Evolutionary conservation across 2,329 filamentous ascomycete species (phyloP).

Genomic region (Aulographum hederae): DNA sequence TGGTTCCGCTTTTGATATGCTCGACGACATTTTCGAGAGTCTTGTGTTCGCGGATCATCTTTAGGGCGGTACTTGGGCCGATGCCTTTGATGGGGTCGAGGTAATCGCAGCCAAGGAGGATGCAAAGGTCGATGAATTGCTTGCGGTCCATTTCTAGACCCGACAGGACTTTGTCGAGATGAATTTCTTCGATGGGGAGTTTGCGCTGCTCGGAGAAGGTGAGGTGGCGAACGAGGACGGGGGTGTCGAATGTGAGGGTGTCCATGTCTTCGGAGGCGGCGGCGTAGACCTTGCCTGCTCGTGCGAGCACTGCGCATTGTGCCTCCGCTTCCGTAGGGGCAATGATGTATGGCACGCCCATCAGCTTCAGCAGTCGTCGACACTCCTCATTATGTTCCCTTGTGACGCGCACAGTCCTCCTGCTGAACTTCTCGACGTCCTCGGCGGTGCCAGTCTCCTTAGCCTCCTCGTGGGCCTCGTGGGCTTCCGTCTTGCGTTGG

Average conservation of each 20-base stretch:
- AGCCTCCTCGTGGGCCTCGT: constrained; percentile 78
- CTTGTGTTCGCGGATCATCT: constrained; percentile 84
- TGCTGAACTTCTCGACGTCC: constrained; percentile 95
- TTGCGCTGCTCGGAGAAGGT: constrained; percentile 97
- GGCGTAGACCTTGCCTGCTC: constrained; percentile 87
- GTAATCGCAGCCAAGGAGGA: constrained; percentile 93
- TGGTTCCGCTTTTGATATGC: constrained; percentile 57
- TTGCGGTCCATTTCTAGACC: constrained; percentile 74
- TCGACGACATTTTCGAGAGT: constrained; percentile 76
- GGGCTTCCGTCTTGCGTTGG: constrained; percentile 84
- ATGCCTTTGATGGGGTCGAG: constrained; percentile 92
- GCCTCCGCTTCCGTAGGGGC: constrained; percentile 95
- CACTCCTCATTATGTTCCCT: constrained; percentile 93
- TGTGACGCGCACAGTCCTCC: constrained; percentile 86
- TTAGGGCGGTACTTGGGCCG: constrained; percentile 78
- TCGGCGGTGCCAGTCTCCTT: constrained; percentile 94
- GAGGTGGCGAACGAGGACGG: constrained; percentile 77
- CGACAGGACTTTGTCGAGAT: constrained; percentile 69
- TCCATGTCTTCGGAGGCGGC: constrained; percentile 99
- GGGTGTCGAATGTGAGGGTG: constrained; percentile 85
- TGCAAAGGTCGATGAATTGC: constrained; percentile 96
- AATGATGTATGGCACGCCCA: constrained; percentile 91
- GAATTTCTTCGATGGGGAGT: constrained; percentile 92
- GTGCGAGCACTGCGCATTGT: constrained; percentile 78
- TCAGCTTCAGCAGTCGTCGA: constrained; percentile 74